phyloP scores from a whole-genome alignment of 345 rosid genomes.

The Melaleuca quinquenervia region DNA sequence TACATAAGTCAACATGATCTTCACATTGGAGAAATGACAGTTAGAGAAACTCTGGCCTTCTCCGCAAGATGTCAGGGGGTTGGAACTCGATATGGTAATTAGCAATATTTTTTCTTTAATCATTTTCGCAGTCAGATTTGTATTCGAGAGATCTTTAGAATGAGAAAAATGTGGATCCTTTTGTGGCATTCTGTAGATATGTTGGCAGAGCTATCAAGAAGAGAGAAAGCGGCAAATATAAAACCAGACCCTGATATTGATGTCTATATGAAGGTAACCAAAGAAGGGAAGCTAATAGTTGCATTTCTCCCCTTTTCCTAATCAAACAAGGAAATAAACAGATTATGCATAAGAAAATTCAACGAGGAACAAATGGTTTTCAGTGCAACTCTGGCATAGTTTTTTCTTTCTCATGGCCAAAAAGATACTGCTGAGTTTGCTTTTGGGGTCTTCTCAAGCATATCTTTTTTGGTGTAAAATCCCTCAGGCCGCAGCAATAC shows the following conservation, averaged over 20 bases:
- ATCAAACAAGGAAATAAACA: neutral
- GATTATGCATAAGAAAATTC: neutral
- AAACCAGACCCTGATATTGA: conserved; percentile 78
- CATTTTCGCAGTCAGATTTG: neutral
- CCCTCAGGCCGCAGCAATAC: conserved; percentile 34
- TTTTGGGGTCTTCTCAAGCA: neutral
- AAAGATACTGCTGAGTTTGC: neutral
- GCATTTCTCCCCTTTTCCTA: neutral
- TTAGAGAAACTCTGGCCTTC: conserved; percentile 24
- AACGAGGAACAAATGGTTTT: neutral
- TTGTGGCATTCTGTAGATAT: conserved; percentile 26
- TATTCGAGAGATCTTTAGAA: neutral
- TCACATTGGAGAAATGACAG: neutral
- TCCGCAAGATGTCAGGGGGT: conserved; percentile 74
- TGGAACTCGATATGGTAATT: conserved; percentile 49
- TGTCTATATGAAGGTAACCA: conserved; percentile 68
- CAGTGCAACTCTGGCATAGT: neutral
- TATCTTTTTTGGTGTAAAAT: neutral
- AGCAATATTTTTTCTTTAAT: neutral
- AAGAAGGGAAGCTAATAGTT: neutral
- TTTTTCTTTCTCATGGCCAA: neutral
- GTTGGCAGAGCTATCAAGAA: conserved; percentile 63
- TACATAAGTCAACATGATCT: neutral
- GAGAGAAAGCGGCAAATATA: conserved; percentile 64
- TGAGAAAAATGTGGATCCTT: neutral